Evolutionary conservation across 345 rosid genomes (phyloP), one percentile per base, ranked within the genome.

Genomic region (Kandelia obovata): DNA sequence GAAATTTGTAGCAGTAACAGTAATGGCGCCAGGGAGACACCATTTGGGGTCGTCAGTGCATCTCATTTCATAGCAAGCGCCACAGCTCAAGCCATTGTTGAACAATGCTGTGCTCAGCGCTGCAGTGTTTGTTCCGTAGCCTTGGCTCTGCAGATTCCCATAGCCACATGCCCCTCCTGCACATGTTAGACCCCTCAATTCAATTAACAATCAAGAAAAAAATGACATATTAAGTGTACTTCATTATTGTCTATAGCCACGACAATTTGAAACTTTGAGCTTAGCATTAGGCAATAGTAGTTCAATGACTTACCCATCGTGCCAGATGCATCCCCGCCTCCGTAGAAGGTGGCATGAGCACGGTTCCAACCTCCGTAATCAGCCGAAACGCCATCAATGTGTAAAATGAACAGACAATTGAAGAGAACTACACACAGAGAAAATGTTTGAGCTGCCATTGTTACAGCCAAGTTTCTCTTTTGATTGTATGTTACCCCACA

Each of bases 291-390:
- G 46, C 11, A 39, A 10, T 8, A 39, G 15, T 8, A 43, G 17
- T 13, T 43, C 49, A 43, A 43, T 43, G 59, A 55, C 71, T 61
- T 28, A 82, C 85, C 85, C 85, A 82, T 74, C 13, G 83, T 82
- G 64, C 83, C 83, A 16, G 83, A 71, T 0, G 85, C 85, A 61
- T 82, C 85, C 5, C 79, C 83, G 4, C 83, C 85, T 15, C 85
- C 85, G 20, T 79, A 82, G 74, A 82, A 82, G 37, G 85, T 82
- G 64, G 85, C 85, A 67, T 82, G 85, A 16, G 77, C 83, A 21
- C 68, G 49, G 56, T 82, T 27, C 85, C 85, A 82, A 32, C 81
- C 83, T 20, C 85, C 79, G 52, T 73, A 62, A 46, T 79, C 77
- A 5, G 72, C 83, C 20, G 58, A 17, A 49, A 70, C 55, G 39